phyloP scores from a whole-genome alignment of 495 filamentous ascomycete species.

The Aspergillus panamensis region DNA sequence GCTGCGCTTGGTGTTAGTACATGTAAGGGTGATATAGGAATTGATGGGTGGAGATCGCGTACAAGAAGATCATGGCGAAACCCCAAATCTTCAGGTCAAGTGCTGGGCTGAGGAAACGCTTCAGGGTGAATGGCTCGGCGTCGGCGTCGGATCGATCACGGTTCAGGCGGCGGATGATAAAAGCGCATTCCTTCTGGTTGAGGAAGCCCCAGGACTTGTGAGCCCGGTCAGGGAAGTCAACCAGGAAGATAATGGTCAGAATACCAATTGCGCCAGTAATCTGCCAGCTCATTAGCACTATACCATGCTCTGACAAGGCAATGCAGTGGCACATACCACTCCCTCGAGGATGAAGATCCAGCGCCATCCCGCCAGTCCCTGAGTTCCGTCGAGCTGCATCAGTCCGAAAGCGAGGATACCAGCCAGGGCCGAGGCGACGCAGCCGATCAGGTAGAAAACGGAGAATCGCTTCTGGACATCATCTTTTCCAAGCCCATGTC shows the following conservation, averaged over 20 bases:
- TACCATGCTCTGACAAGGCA: neutral
- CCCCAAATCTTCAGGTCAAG: slow-evolving; percentile 60
- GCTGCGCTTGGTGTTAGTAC: slow-evolving; percentile 16
- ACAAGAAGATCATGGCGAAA: slow-evolving; percentile 58
- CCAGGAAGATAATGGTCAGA: slow-evolving; percentile 49
- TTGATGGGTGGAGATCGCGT: slow-evolving; percentile 1
- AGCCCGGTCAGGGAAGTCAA: slow-evolving; percentile 56
- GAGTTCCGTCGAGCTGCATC: slow-evolving; percentile 53
- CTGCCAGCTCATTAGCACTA: slow-evolving; percentile 13
- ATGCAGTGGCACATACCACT: slow-evolving; percentile 27
- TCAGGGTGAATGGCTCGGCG: slow-evolving; percentile 46
- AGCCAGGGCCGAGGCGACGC: slow-evolving; percentile 55
- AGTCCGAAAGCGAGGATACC: slow-evolving; percentile 65
- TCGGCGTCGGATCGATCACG: slow-evolving; percentile 55
- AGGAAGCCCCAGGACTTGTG: slow-evolving; percentile 54
- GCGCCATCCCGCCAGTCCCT: slow-evolving; percentile 54
- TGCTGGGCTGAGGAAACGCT: slow-evolving; percentile 46
- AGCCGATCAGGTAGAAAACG: slow-evolving; percentile 62
- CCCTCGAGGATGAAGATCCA: slow-evolving; percentile 66
- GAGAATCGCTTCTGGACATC: slow-evolving; percentile 64
- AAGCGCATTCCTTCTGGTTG: slow-evolving; percentile 46
- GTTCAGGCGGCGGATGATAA: slow-evolving; percentile 56
- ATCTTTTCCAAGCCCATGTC: slow-evolving; percentile 26
- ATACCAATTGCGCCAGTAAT: slow-evolving; percentile 43
- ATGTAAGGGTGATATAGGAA: neutral